Conservation (phyloP, 129 eudicot species). For the Daucus carota region DNA sequence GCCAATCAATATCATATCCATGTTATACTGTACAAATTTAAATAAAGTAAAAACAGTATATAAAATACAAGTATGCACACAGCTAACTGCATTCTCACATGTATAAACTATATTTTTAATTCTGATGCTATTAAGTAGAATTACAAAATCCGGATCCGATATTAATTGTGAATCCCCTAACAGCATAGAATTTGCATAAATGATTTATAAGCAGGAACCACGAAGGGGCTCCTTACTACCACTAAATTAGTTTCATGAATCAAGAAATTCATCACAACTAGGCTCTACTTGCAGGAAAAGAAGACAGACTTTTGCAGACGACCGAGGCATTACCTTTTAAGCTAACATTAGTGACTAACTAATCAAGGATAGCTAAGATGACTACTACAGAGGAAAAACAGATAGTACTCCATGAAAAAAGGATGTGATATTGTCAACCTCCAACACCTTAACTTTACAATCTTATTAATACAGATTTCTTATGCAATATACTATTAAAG, state of each 20-base stretch:
- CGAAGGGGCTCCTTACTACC: background rate
- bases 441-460: background rate
- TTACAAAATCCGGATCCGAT: background rate
- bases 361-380: background rate
- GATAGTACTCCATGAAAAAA: background rate
- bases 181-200: background rate
- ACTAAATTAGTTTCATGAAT: background rate
- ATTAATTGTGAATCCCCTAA: background rate
- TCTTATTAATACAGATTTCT: background rate
- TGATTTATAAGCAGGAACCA: background rate
- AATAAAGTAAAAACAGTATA: background rate
- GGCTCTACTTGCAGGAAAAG: background rate
- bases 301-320: background rate
- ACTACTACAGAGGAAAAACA: background rate
- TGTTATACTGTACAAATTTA: background rate
- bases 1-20: conserved; percentile 12
- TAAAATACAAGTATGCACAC: background rate
- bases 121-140: background rate
- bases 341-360: background rate
- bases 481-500: background rate
- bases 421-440: background rate
- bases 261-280: background rate
- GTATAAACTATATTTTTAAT: background rate
- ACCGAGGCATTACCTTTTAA: background rate
- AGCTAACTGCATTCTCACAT: background rate